Evolutionary conservation across 495 filamentous ascomycete genomes (phyloP), one percentile per base, ranked within the genome.

Genomic region (Saxophila tyrrhenica): DNA sequence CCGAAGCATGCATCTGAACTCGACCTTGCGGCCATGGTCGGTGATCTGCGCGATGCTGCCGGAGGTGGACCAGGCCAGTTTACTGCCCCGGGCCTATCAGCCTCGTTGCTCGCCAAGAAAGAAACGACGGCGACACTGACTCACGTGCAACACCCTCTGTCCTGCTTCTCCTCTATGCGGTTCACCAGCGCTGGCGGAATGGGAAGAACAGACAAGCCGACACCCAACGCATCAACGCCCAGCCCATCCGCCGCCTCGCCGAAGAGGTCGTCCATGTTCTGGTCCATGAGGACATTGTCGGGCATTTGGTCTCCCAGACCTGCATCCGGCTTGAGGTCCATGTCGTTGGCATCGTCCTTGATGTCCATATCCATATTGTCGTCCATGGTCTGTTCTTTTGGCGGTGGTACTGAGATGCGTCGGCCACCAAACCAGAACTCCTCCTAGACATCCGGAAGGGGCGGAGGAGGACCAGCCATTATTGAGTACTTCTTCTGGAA

Each of bases 21-120:
- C 78, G 25, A 96, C 72, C 5, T 72, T 73, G 21, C 74, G 74
- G 21, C 84, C 83, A 66, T 86, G 80, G n/a, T 77, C 67, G 21
- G 82, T 77, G 60, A 97, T 84, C 52, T 82, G 82, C 25, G 91
- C 91, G 65, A 97, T 86, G 61, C 82, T 88, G 52, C 92, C 92
- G 63, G 81, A 73, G 53, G 83, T 87, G 17, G 92, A 95, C 94
- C 94, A 97, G 47, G 84, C 83, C 50, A 96, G 77, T 57, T 78
- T 83, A 60, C 89, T 95, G 61, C 15, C 42, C 55, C 38, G 7
- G 5, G n/a, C n/a, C n/a, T n/a, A n/a, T n/a, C n/a, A n/a, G n/a
- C n/a, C n/a, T n/a, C n/a, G n/a, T n/a, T n/a, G n/a, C n/a, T n/a
- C n/a, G n/a, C n/a, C n/a, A n/a, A n/a, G n/a, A n/a, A n/a, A n/a